These are phyloP conservation scores for Wallacemonas sp. DNA, from an alignment of 208 protist species.

Conservation along the genomic window DNA sequence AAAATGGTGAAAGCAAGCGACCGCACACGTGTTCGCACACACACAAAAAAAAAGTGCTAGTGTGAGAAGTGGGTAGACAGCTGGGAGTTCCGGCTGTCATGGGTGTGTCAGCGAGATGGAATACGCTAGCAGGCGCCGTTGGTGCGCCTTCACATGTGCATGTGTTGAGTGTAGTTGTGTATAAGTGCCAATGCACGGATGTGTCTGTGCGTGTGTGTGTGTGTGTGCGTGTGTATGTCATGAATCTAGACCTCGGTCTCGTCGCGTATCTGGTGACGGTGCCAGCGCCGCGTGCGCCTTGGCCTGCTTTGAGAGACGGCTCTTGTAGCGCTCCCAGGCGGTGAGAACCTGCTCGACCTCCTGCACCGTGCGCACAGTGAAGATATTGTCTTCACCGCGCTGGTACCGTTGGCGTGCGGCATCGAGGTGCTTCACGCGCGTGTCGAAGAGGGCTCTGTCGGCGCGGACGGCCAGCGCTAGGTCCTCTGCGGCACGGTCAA, in stretches of 20 bases:
- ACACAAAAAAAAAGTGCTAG: background rate
- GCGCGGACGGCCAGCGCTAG: background rate
- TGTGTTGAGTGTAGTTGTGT: no score
- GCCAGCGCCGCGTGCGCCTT: background rate
- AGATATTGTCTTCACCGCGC: background rate
- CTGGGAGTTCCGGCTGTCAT: no score
- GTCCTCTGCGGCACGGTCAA: background rate
- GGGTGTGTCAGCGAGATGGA: no score
- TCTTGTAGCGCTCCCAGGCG: conserved; percentile 3
- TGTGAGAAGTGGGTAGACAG: no score
- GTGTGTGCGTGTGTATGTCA: background rate
- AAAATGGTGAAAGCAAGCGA: background rate
- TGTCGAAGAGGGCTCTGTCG: background rate
- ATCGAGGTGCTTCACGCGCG: background rate
- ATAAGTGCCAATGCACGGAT: no score
- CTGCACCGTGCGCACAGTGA: background rate
- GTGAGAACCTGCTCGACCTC: conserved; percentile 8
- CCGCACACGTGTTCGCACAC: no score
- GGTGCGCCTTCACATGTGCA: no score
- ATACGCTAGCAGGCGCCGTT: no score
- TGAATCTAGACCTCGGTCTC: no score
- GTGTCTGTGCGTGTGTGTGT: no score
- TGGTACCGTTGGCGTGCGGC: background rate
- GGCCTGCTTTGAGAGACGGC: background rate
- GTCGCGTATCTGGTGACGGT: no score